phyloP scores from a whole-genome alignment of 108 stramenopile genomes.

The Stephanodiscus minutulus region DNA sequence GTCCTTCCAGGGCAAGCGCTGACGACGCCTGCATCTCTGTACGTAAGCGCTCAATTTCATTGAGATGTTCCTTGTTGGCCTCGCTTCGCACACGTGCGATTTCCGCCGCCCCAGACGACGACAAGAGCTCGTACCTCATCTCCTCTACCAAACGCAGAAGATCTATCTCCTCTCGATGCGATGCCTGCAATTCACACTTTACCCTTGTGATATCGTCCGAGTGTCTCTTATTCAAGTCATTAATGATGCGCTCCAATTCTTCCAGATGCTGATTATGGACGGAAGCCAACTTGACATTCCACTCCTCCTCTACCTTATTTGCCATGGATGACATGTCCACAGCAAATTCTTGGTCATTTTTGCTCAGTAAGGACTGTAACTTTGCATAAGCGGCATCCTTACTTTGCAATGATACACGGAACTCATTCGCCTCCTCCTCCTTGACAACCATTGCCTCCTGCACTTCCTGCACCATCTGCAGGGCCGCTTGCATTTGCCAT shows the following conservation, averaged over 20 bases:
- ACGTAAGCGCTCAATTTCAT: neutral
- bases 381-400: neutral
- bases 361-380: neutral
- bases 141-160: neutral
- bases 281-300: neutral
- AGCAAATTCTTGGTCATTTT: neutral
- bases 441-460: neutral
- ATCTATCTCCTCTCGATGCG: conserved; percentile 5
- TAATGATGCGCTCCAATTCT: neutral
- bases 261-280: neutral
- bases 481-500: neutral
- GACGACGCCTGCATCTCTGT: neutral
- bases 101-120: neutral
- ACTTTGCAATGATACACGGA: neutral
- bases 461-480: neutral
- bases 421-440: neutral
- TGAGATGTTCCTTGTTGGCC: neutral
- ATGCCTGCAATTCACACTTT: neutral
- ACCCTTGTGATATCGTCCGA: neutral
- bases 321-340: too few relatives aligned
- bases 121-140: neutral
- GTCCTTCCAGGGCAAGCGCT: neutral
- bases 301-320: neutral
- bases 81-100: neutral
- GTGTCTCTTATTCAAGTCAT: neutral